A percentile compares a stretch with the other conserved stretches of the same genome.
Conservation (phyloP, 441 rosid species). For the Gossypium davidsonii region DNA sequence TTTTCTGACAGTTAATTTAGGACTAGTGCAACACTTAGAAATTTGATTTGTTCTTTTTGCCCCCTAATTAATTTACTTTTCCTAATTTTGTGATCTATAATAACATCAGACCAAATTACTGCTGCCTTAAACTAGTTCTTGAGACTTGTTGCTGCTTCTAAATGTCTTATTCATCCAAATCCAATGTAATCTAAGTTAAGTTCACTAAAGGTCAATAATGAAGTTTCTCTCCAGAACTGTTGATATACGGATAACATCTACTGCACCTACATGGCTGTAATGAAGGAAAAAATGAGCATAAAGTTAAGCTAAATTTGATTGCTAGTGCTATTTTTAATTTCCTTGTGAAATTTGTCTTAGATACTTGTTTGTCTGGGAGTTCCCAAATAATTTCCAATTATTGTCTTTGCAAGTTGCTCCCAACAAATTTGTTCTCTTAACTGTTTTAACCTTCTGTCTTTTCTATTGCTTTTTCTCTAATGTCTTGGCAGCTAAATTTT, state of each 20-base stretch:
- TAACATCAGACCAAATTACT: neutral
- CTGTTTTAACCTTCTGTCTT: neutral
- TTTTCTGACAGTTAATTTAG: neutral
- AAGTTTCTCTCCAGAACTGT: neutral
- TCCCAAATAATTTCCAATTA: neutral
- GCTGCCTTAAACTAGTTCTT: constrained; percentile 8
- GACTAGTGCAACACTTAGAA: neutral
- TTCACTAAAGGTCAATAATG: constrained; percentile 4
- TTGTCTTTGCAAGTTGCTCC: neutral
- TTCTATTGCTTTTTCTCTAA: neutral
- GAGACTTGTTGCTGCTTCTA: neutral
- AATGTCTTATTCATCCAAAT: neutral
- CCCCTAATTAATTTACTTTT: neutral
- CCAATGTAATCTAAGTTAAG: neutral
- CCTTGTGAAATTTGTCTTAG: neutral
- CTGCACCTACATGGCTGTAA: neutral
- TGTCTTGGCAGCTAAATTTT: constrained; percentile 9
- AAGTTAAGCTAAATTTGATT: neutral
- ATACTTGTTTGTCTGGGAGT: neutral
- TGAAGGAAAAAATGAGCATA: neutral
- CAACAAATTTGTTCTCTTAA: neutral
- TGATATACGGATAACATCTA: neutral
- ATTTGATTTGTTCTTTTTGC: neutral
- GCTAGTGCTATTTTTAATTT: neutral
- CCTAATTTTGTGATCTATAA: constrained; percentile 4